Conservation (phyloP, 2,329 filamentous ascomycete species). For the Leptodontidium sp. region DNA sequence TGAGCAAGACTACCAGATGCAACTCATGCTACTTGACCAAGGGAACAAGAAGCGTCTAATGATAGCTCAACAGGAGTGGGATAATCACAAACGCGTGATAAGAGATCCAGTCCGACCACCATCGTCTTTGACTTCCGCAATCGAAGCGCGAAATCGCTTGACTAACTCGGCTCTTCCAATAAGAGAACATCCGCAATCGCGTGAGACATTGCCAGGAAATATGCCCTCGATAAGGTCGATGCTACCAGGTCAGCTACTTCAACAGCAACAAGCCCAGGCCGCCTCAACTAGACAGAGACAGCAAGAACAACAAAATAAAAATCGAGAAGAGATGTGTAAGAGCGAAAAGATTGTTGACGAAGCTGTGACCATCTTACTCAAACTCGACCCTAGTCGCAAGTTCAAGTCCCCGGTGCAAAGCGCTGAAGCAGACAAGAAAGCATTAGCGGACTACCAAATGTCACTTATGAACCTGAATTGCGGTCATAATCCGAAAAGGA, state of each 20-base stretch:
- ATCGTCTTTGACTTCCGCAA: not conserved
- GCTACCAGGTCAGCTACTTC: too few relatives aligned
- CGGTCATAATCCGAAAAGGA: slow-evolving; percentile 5
- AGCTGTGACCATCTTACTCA: not conserved
- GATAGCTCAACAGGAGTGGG: not conserved
- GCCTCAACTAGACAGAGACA: not conserved
- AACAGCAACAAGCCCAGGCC: not conserved
- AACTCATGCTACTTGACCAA: slow-evolving; percentile 17
- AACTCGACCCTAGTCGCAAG: not conserved
- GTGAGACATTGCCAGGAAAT: too few relatives aligned
- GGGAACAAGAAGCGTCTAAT: slow-evolving; percentile 6
- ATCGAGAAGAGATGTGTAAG: not conserved
- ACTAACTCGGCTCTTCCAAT: not conserved
- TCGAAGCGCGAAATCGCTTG: not conserved
- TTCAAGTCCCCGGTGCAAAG: not conserved
- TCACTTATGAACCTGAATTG: slow-evolving; percentile 20
- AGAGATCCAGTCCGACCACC: not conserved
- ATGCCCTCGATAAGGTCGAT: not conserved
- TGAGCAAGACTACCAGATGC: slow-evolving; percentile 11
- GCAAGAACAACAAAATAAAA: not conserved
- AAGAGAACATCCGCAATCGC: not conserved
- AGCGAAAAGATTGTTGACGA: slow-evolving; percentile 1
- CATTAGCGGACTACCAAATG: slow-evolving; percentile 24
- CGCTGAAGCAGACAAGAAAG: slow-evolving; percentile 15
- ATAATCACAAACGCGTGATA: too few relatives aligned